These are phyloP conservation scores for Malassezia yamatoensis DNA, from an alignment of 1,284 basidiomycete species.

Conservation along the genomic window DNA sequence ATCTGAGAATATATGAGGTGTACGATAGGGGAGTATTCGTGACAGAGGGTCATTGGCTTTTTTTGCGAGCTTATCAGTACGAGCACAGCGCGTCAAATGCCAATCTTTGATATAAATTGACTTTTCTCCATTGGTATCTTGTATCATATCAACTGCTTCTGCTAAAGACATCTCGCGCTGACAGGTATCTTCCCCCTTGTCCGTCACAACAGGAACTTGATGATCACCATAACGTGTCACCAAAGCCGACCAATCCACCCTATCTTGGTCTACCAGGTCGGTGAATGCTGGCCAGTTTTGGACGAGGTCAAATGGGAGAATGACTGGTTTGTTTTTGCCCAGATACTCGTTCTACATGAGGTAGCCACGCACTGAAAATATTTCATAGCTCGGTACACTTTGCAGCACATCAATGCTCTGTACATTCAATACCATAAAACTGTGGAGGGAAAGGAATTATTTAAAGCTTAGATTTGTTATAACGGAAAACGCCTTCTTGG, in stretches of 20 bases:
- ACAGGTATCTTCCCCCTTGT: background rate
- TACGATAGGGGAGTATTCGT: constrained; percentile 49
- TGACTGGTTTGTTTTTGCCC: constrained; percentile 25
- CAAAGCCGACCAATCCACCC: constrained; percentile 19
- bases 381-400: constrained; percentile 20
- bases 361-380: constrained; percentile 17
- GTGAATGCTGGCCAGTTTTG: constrained; percentile 10
- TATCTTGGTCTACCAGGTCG: background rate
- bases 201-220: constrained; percentile 19
- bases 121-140: background rate
- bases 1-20: constrained; percentile 51
- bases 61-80: constrained; percentile 32
- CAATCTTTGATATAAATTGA: constrained; percentile 55
- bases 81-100: constrained; percentile 51
- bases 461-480: background rate
- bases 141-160: background rate
- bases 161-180: background rate
- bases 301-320: constrained; percentile 22
- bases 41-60: constrained; percentile 5
- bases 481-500: constrained; percentile 14
- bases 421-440: background rate
- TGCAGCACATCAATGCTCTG: constrained; percentile 8
- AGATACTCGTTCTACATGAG: constrained; percentile 14
- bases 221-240: constrained; percentile 19
- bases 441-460: background rate